Evolutionary conservation across 768 basidiomycete species (phyloP), one percentile per base, ranked within the genome.

Genomic region (Candolleomyces efflorescens): DNA sequence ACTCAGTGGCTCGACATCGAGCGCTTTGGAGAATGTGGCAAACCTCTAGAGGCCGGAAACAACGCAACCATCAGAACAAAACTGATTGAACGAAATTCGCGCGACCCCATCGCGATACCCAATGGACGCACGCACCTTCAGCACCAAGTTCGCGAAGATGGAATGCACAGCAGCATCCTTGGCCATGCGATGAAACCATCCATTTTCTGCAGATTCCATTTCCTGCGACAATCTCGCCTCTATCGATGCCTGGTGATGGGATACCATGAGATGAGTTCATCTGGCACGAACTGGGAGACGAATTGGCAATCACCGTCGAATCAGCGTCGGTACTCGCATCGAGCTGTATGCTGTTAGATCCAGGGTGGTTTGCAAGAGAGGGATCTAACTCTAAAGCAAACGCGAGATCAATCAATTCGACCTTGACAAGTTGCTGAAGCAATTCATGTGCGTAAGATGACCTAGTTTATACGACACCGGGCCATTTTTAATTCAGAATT

Each of bases 1-100:
- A 53, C 90, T 83, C 43, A 92, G 73, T 15, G 82, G 70, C 67
- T 92, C 90, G 4, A 89, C 77, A 59, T 93, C 89, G 37, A 81
- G 71, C 18, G 78, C 71, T 26, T 72, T 73, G 9, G 81, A 74
- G 22, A 82, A 75, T 7, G 73, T 69, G n/a, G 74, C 69, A 64
- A 90, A 87, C 38, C 82, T 78, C 91, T 93, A 50, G 10, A 26
- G 23, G 13, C 18, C 10, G n/a, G 15, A 50, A 27, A 37, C 20
- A 53, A 63, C 44, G 50, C 54, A 48, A 41, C 45, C 15, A 20
- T 52, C 22, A 45, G 37, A 23, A 56, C 37, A 27, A 51, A 17
- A 47, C 15, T 27, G 43, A 27, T 26, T 39, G 52, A 11, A 56
- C 11, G 32, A 32, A 32, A 7, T 32, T 32, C 32, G 32, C 32